A percentile compares a stretch with the other conserved stretches of the same genome.
phyloP scores from a whole-genome alignment of 1,139 yeast genomes.

The Hyphopichia fennica region DNA sequence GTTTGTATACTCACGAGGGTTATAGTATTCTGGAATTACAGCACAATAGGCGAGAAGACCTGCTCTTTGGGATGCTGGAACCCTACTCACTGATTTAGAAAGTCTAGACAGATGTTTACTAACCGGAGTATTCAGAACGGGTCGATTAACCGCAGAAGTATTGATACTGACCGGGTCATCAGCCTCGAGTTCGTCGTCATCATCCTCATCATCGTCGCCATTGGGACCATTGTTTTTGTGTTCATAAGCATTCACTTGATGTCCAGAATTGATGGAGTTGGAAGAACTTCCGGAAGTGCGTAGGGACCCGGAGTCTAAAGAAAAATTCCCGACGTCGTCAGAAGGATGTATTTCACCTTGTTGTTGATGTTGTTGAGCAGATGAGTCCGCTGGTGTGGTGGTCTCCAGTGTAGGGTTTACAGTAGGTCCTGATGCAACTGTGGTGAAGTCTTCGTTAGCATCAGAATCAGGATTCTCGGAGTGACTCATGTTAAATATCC shows the following conservation, averaged over 20 bases:
- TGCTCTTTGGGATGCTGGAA: slow-evolving; percentile 46
- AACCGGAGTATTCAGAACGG: not conserved
- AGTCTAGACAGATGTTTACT: not conserved
- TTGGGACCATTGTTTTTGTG: not conserved
- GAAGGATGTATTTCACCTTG: too few relatives aligned
- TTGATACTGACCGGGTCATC: not conserved
- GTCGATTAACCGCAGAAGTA: not conserved
- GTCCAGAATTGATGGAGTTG: not conserved
- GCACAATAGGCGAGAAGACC: slow-evolving; percentile 57
- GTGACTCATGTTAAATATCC: too few relatives aligned
- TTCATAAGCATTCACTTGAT: not conserved
- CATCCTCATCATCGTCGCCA: not conserved
- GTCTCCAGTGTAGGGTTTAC: too few relatives aligned
- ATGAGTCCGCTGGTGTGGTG: too few relatives aligned
- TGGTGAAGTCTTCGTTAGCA: too few relatives aligned
- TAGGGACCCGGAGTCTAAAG: not conserved
- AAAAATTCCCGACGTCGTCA: not conserved
- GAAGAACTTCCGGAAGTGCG: not conserved
- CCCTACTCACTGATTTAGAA: slow-evolving; percentile 14
- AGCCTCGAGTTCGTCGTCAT: not conserved
- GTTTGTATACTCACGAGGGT: slow-evolving; percentile 64
- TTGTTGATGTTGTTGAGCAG: too few relatives aligned
- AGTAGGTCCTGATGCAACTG: too few relatives aligned
- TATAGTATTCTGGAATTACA: slow-evolving; percentile 68
- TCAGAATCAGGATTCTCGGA: too few relatives aligned